phyloP scores from a whole-genome alignment of 75 land plant genomes.

The Sequoiadendron giganteum region DNA sequence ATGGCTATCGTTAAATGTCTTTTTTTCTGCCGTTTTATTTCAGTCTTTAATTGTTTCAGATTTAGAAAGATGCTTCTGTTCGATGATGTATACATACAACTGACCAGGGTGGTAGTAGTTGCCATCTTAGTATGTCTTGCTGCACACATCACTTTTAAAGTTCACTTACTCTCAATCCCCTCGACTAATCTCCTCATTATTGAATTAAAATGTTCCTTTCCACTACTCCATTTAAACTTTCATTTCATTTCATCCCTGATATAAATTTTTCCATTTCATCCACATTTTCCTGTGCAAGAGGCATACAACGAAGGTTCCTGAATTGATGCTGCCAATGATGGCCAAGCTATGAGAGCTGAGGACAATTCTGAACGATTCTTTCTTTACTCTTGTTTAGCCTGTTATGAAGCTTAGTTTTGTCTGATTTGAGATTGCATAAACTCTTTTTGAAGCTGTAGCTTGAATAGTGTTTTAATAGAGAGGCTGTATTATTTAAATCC shows the following conservation, averaged over 20 bases:
- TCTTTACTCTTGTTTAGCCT: too few relatives aligned
- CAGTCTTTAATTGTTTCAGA: too few relatives aligned
- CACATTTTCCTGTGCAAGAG: background rate
- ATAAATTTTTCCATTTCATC: background rate
- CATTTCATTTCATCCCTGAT: background rate
- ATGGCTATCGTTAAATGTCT: background rate
- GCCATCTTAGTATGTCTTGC: background rate
- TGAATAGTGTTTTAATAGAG: too few relatives aligned
- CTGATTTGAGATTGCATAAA: too few relatives aligned
- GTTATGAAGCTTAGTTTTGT: too few relatives aligned
- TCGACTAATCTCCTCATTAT: background rate
- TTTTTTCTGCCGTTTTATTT: background rate
- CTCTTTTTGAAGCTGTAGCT: too few relatives aligned
- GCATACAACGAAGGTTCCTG: background rate
- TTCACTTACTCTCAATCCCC: background rate
- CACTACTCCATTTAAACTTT: background rate
- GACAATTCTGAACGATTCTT: background rate
- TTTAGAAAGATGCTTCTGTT: background rate
- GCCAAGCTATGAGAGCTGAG: conserved; percentile 16
- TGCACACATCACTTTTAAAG: background rate
- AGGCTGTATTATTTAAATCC: too few relatives aligned
- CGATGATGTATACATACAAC: background rate
- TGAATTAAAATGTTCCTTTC: background rate
- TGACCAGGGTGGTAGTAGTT: background rate
- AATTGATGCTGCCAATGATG: background rate